Evolutionary conservation across 495 filamentous ascomycete genomes (phyloP), one percentile per base, ranked within the genome.

Genomic region (Talaromyces liani): DNA sequence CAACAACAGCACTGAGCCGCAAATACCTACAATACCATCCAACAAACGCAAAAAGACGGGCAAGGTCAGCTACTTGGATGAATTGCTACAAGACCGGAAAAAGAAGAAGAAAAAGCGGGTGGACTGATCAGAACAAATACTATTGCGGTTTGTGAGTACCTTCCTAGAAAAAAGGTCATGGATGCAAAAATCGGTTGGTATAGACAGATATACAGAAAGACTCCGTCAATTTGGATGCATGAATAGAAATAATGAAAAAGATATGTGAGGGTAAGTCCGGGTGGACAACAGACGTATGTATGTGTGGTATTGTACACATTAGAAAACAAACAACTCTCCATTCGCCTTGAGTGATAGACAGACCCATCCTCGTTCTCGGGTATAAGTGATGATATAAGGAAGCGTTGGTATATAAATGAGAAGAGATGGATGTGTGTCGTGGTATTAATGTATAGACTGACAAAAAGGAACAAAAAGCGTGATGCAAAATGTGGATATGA

Each of bases 61-160:
- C 47, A 51, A 61, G 62, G 5, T 63, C 58, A 80, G 77, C 53
- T 84, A 80, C 62, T 65, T 84, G 61, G 82, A 84, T 72, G 79
- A 82, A 61, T 68, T 84, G 47, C 66, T 84, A 49, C 73, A 73
- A 24, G 77, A 83, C 56, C 75, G 79, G 63, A 74, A 72, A n/a
- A 79, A 79, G 66, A 82, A 81, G 70, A 83, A 81, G 71, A 84
- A 76, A 66, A 78, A 69, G 53, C 53, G 51, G 33, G 33, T 36
- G 33, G 51, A 56, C 14, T 56, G 53, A 56, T 27, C 10, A 14
- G 16, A 25, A 3, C 27, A 27, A 29, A 14, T 16, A 56, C 16
- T 56, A 12, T 56, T 56, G 27, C 22, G 1, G 2, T 27, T 14
- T 31, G 24, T 29, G 7, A 24, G 5, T 56, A 7, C 29, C 5